Evolutionary conservation across 1,139 yeast genomes (phyloP).

Genomic region (Candida frijolesensis): DNA sequence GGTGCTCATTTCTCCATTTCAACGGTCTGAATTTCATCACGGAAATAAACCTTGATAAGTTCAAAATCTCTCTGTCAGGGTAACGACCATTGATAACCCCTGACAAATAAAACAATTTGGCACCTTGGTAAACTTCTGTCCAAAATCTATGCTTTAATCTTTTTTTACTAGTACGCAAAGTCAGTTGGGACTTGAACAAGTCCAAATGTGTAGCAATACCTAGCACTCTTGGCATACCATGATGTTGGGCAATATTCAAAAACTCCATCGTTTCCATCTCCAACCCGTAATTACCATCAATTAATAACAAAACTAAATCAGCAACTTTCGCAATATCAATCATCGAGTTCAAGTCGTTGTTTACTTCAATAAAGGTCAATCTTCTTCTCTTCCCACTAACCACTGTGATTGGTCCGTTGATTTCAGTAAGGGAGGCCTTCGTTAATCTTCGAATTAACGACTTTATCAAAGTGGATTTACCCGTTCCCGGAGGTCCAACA

Average conservation of each 20-base stretch:
- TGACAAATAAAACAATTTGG: conserved; percentile 88
- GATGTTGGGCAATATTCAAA: conserved; percentile 92
- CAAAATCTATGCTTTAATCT: conserved; percentile 92
- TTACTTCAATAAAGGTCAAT: conserved; percentile 89
- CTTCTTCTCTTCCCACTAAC: conserved; percentile 95
- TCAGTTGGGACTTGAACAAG: conserved; percentile 84
- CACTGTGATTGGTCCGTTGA: conserved; percentile 97
- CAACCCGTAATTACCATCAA: conserved; percentile 97
- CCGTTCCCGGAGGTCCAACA: conserved; percentile 99
- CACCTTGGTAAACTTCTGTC: conserved; percentile 99
- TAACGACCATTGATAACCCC: conserved; percentile 97
- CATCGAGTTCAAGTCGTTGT: conserved; percentile 93
- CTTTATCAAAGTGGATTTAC: conserved; percentile 90
- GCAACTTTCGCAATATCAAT: conserved; percentile 95
- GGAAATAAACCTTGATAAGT: conserved; percentile 87
- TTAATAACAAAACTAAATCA: conserved; percentile 82
- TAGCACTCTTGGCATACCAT: conserved; percentile 97
- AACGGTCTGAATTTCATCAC: conserved; percentile 98
- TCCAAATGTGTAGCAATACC: conserved; percentile 97
- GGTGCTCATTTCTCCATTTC: conserved; percentile 99
- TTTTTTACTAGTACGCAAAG: conserved; percentile 89
- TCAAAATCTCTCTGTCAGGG: conserved; percentile 94
- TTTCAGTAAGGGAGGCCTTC: conserved; percentile 82
- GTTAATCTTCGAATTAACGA: conserved; percentile 86
- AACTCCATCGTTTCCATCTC: conserved; percentile 99